Percentiles rank a stretch among this genome's conserved stretches.
These are phyloP conservation scores for Wickerhamiella kazuoi DNA, from an alignment of 805 yeast species.

Conservation along the genomic window DNA sequence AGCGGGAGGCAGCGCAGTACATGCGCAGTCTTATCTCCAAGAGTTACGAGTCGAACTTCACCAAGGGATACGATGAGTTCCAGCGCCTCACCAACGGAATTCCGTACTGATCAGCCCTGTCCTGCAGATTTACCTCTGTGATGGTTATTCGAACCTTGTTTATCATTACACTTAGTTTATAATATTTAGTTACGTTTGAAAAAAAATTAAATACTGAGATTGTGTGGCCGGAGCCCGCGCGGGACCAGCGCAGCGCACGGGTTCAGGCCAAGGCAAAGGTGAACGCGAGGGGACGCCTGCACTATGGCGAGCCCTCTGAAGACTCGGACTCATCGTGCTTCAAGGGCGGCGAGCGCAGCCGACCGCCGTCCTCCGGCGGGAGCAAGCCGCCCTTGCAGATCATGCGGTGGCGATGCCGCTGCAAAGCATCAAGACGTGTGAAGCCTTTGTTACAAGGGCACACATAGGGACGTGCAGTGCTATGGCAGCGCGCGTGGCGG, in stretches of 20 bases:
- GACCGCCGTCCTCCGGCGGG: neutral
- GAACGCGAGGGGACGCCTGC: too few relatives aligned
- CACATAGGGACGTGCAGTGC: slow-evolving; percentile 41
- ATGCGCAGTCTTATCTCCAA: slow-evolving; percentile 62
- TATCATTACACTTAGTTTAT: neutral
- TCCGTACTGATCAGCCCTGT: slow-evolving; percentile 64
- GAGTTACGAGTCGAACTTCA: slow-evolving; percentile 72
- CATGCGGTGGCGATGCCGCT: slow-evolving; percentile 59
- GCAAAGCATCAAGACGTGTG: slow-evolving; percentile 75
- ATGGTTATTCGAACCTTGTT: neutral
- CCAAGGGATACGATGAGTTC: slow-evolving; percentile 94
- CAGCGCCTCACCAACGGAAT: slow-evolving; percentile 93
- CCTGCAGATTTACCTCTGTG: too few relatives aligned
- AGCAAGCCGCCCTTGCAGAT: slow-evolving; percentile 64
- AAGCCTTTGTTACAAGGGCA: slow-evolving; percentile 94
- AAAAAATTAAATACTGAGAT: neutral
- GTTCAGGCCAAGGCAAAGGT: too few relatives aligned
- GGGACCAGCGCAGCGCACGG: too few relatives aligned
- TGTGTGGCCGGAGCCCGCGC: too few relatives aligned
- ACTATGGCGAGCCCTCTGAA: too few relatives aligned
- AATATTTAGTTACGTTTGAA: too few relatives aligned
- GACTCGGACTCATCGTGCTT: neutral
- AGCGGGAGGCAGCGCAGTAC: slow-evolving; percentile 65
- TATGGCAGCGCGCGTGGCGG: slow-evolving; percentile 77
- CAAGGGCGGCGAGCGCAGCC: slow-evolving; percentile 28